These are phyloP conservation scores for Excoecaria agallocha DNA, from an alignment of 345 rosid species.

Conservation along the genomic window DNA sequence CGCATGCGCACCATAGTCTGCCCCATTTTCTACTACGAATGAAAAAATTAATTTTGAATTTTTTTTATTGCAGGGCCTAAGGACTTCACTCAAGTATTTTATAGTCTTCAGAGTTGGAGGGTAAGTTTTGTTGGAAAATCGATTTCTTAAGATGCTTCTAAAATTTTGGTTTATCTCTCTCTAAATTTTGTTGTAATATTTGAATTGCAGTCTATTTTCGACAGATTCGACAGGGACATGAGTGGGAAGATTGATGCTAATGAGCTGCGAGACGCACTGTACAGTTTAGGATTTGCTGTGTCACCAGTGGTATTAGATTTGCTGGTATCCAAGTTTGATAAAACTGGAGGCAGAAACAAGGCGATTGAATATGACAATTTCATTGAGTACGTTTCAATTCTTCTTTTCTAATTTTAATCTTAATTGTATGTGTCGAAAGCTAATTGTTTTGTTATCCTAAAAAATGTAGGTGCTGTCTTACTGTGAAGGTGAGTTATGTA, in stretches of 20 bases:
- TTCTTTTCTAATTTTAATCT: background rate
- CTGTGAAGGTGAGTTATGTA: conserved; percentile 63
- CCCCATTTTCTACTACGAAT: too few species aligned
- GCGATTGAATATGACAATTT: conserved; percentile 93
- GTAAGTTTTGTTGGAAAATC: conserved; percentile 33
- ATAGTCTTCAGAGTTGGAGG: conserved; percentile 97
- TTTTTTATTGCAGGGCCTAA: conserved; percentile 58
- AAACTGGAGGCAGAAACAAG: conserved; percentile 63
- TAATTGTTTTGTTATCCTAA: background rate
- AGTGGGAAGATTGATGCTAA: conserved; percentile 76
- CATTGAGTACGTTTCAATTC: conserved; percentile 60
- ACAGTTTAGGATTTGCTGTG: conserved; percentile 70
- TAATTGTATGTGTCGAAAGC: background rate
- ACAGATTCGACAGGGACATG: conserved; percentile 79
- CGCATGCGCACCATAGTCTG: too few species aligned
- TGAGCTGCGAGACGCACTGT: conserved; percentile 80
- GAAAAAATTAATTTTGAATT: background rate
- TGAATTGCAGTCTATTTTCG: conserved; percentile 58
- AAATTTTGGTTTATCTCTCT: background rate
- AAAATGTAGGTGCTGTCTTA: conserved; percentile 85
- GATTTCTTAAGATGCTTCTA: background rate
- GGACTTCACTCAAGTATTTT: conserved; percentile 76
- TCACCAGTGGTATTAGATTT: conserved; percentile 68
- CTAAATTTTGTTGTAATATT: background rate
- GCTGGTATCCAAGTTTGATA: conserved; percentile 78